Percentiles rank a stretch among this genome's conserved stretches.
phyloP scores from a whole-genome alignment of 176 grass and related monocot species.

The Hordeum vulgare region DNA sequence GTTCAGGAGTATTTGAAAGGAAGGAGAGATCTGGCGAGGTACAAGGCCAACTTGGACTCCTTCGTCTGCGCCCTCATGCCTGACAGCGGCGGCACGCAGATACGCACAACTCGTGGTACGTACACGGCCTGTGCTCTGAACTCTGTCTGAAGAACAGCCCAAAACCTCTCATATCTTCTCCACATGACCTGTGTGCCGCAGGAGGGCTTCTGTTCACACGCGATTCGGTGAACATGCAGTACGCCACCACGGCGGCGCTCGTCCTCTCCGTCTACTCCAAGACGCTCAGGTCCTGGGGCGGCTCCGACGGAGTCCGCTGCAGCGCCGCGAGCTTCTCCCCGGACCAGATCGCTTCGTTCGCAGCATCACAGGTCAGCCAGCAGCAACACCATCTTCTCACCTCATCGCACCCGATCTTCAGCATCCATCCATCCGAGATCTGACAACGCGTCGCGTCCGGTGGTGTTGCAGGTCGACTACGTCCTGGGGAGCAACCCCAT shows the following conservation, averaged over 20 bases:
- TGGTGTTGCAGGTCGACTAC: slow-evolving; percentile 62
- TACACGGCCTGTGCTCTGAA: no score
- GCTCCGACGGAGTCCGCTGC: slow-evolving; percentile 15
- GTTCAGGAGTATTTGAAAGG: slow-evolving; percentile 51
- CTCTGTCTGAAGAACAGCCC: no score
- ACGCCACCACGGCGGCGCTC: slow-evolving; percentile 18
- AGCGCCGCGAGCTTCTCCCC: slow-evolving; percentile 37
- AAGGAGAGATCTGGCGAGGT: slow-evolving; percentile 37
- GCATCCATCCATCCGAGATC: background rate
- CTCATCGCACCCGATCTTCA: background rate
- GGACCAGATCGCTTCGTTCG: slow-evolving; percentile 49
- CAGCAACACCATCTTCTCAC: background rate
- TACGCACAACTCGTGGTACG: slow-evolving; percentile 45
- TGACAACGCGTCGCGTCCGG: background rate
- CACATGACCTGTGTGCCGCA: background rate
- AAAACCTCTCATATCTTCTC: no score
- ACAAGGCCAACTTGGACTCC: slow-evolving; percentile 45
- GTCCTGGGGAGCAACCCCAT: slow-evolving; percentile 78
- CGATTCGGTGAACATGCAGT: slow-evolving; percentile 52
- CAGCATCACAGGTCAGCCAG: slow-evolving; percentile 35
- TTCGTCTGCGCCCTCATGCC: slow-evolving; percentile 55
- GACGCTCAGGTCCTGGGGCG: background rate
- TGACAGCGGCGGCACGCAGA: slow-evolving; percentile 41
- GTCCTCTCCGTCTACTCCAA: slow-evolving; percentile 49
- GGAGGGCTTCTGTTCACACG: slow-evolving; percentile 49